Conservation (phyloP, 495 filamentous ascomycete genomes). For the Bryoglossum gracile region DNA sequence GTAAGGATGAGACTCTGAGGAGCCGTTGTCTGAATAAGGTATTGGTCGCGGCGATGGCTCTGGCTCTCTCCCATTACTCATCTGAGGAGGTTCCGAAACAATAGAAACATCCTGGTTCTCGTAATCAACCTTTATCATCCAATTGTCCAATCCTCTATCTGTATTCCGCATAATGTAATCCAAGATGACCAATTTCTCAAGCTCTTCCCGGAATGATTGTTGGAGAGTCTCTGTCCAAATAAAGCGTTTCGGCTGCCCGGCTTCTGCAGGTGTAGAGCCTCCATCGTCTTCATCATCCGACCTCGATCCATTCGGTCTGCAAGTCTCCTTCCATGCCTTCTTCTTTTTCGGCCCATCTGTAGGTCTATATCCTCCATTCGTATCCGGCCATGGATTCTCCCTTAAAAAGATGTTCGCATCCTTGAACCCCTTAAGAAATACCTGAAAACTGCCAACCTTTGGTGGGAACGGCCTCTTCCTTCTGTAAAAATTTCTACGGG, state of each 20-base stretch:
- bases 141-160: conserved; percentile 93
- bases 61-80: conserved; percentile 49
- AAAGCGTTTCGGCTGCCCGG: conserved; percentile 47
- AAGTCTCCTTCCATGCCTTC: conserved; percentile 77
- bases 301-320: conserved; percentile 58
- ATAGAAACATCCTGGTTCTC: conserved; percentile 75
- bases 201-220: conserved; percentile 85
- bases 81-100: conserved; percentile 69
- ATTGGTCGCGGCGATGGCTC: conserved; percentile 53
- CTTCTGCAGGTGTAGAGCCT: conserved; percentile 38
- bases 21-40: conserved; percentile 38
- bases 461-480: conserved; percentile 81
- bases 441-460: conserved; percentile 94
- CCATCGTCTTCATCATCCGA: conserved; percentile 60
- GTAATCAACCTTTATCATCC: conserved; percentile 98
- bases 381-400: conserved; percentile 96
- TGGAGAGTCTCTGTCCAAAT: conserved; percentile 86
- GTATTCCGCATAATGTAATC: conserved; percentile 99
- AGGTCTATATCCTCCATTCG: conserved; percentile 65
- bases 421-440: conserved; percentile 93
- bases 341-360: conserved; percentile 62
- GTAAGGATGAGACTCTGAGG: conserved; percentile 57
- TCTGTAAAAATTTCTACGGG: conserved; percentile 78
- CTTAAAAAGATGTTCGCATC: conserved; percentile 93
- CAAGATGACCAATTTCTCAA: conserved; percentile 95